Evolutionary conservation across 2,329 filamentous ascomycete species (phyloP).

Genomic region (Fusarium foetens): DNA sequence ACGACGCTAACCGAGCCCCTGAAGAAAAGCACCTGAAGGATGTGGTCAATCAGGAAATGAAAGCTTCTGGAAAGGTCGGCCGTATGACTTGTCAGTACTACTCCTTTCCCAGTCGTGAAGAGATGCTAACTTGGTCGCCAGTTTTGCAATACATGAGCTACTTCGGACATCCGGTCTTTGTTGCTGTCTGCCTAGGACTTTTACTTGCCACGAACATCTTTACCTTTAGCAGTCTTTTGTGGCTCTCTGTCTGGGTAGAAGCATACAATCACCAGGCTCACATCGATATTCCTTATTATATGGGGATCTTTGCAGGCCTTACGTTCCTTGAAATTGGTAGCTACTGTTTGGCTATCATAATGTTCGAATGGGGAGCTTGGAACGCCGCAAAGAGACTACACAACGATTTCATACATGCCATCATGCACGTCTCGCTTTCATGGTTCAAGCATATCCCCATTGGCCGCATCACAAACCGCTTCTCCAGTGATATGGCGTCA

Average conservation of each 20-base stretch:
- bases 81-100: conserved; percentile 56
- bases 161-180: conserved; percentile 59
- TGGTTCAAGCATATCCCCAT: conserved; percentile 67
- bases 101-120: not conserved
- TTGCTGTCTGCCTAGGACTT: conserved; percentile 51
- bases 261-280: conserved; percentile 57
- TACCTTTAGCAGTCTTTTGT: conserved; percentile 57
- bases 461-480: conserved; percentile 64
- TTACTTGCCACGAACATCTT: conserved; percentile 55
- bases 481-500: conserved; percentile 67
- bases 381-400: conserved; percentile 64
- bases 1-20: conserved; percentile 48
- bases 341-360: conserved; percentile 55
- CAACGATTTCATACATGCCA: conserved; percentile 60
- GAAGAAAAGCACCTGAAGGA: conserved; percentile 53
- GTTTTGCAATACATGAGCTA: conserved; percentile 63
- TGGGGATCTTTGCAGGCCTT: conserved; percentile 62
- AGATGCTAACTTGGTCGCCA: conserved; percentile 37
- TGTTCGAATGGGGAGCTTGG: conserved; percentile 67
- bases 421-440: conserved; percentile 64
- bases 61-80: conserved; percentile 56
- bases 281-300: conserved; percentile 60
- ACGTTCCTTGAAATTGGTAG: conserved; percentile 56
- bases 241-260: conserved; percentile 66
- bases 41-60: conserved; percentile 60